Conservation (phyloP, 495 filamentous ascomycete species). For the Penicillium argentinense region DNA sequence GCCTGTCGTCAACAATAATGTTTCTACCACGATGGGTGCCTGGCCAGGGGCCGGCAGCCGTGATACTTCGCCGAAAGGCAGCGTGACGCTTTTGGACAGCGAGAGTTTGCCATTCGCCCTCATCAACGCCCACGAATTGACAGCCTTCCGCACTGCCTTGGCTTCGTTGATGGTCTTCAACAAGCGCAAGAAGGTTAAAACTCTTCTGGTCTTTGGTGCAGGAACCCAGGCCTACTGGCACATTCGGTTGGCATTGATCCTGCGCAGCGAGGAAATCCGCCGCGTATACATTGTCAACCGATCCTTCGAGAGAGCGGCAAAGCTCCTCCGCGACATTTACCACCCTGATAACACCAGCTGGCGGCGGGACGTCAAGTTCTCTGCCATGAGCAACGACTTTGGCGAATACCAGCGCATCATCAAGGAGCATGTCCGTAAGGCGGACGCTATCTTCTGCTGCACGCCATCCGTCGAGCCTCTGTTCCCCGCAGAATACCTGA, state of each 20-base stretch:
- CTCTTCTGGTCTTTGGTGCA: constrained; percentile 81
- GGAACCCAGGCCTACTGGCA: constrained; percentile 95
- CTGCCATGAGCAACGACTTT: constrained; percentile 68
- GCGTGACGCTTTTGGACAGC: constrained; percentile 70
- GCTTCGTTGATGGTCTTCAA: constrained; percentile 72
- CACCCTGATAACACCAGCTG: constrained; percentile 45
- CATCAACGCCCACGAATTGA: constrained; percentile 81
- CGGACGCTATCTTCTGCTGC: constrained; percentile 80
- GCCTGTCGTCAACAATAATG: constrained; percentile 23
- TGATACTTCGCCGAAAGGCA: constrained; percentile 70
- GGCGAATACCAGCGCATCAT: constrained; percentile 67
- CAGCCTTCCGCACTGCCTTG: constrained; percentile 91
- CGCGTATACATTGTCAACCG: constrained; percentile 79
- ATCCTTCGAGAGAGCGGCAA: constrained; percentile 60
- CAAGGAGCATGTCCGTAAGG: constrained; percentile 62
- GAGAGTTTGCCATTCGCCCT: constrained; percentile 72
- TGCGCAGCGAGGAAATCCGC: constrained; percentile 70
- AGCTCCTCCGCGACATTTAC: constrained; percentile 59
- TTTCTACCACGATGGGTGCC: constrained; percentile 36
- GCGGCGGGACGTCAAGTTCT: constrained; percentile 65
- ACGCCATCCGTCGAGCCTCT: constrained; percentile 62
- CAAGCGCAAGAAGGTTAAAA: constrained; percentile 67
- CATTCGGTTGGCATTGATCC: constrained; percentile 73
- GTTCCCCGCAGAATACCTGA: constrained; percentile 65
- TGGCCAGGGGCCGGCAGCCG: constrained; percentile 43